Evolutionary conservation across 2,329 filamentous ascomycete genomes (phyloP).

Genomic region (Fusarium buharicum): DNA sequence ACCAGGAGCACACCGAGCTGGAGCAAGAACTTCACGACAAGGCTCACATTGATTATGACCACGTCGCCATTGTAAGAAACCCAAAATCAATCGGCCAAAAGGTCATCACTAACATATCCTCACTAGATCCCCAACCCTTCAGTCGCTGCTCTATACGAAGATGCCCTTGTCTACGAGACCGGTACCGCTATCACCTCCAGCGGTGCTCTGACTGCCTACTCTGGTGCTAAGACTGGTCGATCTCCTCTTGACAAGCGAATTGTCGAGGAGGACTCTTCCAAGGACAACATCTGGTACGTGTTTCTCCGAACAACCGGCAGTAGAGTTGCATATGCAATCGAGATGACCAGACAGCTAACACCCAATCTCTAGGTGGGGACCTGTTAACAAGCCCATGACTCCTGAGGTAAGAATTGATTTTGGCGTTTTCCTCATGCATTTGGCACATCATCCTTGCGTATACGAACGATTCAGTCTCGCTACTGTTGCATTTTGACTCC

Average conservation of each 20-base stretch:
- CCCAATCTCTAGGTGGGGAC: conserved; percentile 75
- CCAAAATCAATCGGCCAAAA: background rate
- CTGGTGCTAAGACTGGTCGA: conserved; percentile 95
- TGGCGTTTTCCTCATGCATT: conserved; percentile 17
- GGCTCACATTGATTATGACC: conserved; percentile 99
- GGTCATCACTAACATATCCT: conserved; percentile 19
- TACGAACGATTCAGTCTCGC: conserved; percentile 13
- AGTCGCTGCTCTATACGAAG: conserved; percentile 96
- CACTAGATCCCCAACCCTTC: conserved; percentile 85
- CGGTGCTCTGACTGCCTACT: conserved; percentile 96
- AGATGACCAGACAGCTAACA: conserved; percentile 45
- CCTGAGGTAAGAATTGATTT: conserved; percentile 74
- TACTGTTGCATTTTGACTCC: conserved; percentile 16
- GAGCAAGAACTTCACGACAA: conserved; percentile 97
- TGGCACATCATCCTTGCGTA: conserved; percentile 2
- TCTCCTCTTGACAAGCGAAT: conserved; percentile 98
- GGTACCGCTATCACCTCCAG: conserved; percentile 97
- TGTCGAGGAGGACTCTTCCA: conserved; percentile 88
- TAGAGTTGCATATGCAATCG: conserved; percentile 28
- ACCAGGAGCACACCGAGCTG: conserved; percentile 91
- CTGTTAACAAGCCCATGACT: conserved; percentile 99
- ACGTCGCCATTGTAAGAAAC: conserved; percentile 90
- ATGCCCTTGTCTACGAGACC: conserved; percentile 96
- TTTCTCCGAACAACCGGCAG: conserved; percentile 18
- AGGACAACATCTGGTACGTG: conserved; percentile 85